These are phyloP conservation scores for Chlamydomonas sphaeroides DNA, from an alignment of 139 green algal species.

Conservation along the genomic window DNA sequence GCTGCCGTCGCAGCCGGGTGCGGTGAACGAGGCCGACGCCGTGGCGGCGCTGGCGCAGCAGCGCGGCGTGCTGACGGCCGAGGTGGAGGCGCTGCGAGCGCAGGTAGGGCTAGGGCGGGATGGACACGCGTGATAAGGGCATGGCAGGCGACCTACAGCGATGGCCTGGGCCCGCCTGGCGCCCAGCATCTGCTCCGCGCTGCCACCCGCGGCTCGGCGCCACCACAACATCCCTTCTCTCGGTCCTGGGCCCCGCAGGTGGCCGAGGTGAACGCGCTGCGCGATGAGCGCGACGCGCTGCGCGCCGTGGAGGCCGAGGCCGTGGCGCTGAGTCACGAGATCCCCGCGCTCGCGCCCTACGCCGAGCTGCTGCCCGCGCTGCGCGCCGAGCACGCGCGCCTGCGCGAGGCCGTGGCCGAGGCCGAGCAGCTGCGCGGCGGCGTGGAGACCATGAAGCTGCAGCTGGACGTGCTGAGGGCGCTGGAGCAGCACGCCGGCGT, in stretches of 20 bases:
- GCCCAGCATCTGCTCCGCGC: too few relatives aligned
- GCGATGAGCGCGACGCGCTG: constrained; percentile 25
- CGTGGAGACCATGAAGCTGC: constrained; percentile 30
- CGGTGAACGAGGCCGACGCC: neutral
- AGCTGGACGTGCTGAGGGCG: constrained; percentile 26
- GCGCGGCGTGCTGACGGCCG: constrained; percentile 20
- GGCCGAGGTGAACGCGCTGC: constrained; percentile 25
- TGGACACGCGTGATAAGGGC: too few relatives aligned
- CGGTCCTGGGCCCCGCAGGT: too few relatives aligned
- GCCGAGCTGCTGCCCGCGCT: constrained; percentile 41
- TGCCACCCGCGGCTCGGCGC: too few relatives aligned
- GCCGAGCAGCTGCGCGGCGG: constrained; percentile 15
- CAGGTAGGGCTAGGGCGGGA: too few relatives aligned
- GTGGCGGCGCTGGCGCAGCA: constrained; percentile 33
- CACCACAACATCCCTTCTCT: too few relatives aligned
- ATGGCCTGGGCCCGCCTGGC: too few relatives aligned
- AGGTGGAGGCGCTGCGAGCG: constrained; percentile 24
- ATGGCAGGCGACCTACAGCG: too few relatives aligned
- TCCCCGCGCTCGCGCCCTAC: constrained; percentile 37
- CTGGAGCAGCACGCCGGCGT: neutral
- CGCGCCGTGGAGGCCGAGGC: constrained; percentile 27
- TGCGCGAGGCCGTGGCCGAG: constrained; percentile 22
- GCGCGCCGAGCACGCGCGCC: constrained; percentile 16
- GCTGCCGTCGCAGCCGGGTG: neutral
- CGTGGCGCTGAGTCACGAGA: constrained; percentile 25